Conservation (phyloP, 257 asterid genomes). For the Solanum lycopersicoides region DNA sequence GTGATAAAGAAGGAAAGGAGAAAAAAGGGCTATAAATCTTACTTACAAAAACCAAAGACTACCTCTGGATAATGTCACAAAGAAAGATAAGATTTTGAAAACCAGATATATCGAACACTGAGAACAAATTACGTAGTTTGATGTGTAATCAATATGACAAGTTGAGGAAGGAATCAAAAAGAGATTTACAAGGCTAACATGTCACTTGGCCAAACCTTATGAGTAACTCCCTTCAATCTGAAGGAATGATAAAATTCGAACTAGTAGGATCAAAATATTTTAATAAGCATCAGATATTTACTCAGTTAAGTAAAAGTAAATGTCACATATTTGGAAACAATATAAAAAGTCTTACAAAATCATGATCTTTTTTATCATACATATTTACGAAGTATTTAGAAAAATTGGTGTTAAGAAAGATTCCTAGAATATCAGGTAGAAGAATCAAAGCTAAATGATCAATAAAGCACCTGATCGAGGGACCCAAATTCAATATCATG, state of each 20-base stretch:
- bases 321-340: neutral
- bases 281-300: neutral
- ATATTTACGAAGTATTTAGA: neutral
- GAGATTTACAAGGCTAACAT: neutral
- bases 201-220: neutral
- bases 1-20: neutral
- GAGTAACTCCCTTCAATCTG: neutral
- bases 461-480: conserved; percentile 70
- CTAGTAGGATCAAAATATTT: neutral
- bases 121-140: neutral
- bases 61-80: neutral
- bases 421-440: neutral
- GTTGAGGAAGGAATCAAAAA: neutral
- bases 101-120: neutral
- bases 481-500: conserved; percentile 95
- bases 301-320: neutral
- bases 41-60: neutral
- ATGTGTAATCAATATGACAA: neutral
- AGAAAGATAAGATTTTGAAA: neutral
- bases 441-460: neutral
- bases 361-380: neutral
- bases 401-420: neutral
- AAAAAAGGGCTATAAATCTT: neutral
- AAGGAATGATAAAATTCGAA: neutral
- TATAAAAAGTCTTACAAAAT: neutral